Conservation (phyloP, 2,329 filamentous ascomycete genomes). For the Periglandula ipomoeae region DNA sequence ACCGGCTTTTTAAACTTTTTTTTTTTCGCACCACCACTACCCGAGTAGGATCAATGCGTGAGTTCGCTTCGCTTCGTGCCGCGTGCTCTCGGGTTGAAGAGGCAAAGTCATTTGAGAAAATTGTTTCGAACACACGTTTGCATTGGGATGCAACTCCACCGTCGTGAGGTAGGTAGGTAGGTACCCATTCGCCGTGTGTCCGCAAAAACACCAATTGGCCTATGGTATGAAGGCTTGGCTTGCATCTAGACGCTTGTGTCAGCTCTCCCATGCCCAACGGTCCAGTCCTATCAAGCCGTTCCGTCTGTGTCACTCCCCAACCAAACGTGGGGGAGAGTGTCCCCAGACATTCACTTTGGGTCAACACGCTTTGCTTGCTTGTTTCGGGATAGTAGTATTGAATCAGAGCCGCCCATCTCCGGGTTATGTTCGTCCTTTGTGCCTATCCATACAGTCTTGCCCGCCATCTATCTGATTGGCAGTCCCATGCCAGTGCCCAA, state of each 20-base stretch:
- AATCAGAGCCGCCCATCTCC: neutral
- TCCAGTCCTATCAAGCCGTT: neutral
- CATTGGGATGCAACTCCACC: too few species aligned
- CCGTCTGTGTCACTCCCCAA: neutral
- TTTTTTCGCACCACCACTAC: too few species aligned
- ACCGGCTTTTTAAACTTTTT: too few species aligned
- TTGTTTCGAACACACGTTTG: too few species aligned
- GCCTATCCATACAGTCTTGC: neutral
- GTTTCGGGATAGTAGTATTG: neutral
- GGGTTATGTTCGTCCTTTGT: neutral
- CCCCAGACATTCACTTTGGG: neutral
- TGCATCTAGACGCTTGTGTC: neutral
- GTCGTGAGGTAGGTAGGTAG: too few species aligned
- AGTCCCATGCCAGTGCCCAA: neutral
- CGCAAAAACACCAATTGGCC: neutral
- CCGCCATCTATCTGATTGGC: neutral
- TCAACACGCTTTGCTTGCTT: neutral
- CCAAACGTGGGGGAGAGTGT: neutral
- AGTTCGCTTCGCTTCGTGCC: too few species aligned
- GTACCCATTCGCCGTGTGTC: neutral
- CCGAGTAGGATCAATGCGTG: too few species aligned
- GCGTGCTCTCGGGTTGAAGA: too few species aligned
- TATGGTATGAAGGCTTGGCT: neutral
- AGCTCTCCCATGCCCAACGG: neutral
- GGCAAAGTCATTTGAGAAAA: too few species aligned